Base-by-base conservation (phyloP, 1,139 yeast species). In the Nakaseomyces kungkrabaensis region DNA sequence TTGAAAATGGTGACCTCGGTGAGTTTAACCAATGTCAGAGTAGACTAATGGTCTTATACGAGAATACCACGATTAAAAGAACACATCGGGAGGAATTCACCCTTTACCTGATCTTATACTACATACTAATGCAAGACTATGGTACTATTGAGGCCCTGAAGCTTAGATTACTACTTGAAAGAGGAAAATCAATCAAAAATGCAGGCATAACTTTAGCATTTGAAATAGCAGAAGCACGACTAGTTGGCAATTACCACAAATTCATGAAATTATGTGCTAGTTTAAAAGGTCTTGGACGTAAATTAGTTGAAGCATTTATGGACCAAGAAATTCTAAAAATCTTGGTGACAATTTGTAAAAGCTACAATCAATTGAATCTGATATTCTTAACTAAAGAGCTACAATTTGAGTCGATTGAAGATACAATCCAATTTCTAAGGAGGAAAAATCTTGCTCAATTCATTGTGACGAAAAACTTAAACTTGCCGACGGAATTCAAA, bases 21-120 rank as follows among this genome's bases (percentile, higher is more conserved):
- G 98, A 92, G 63, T 90, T 85, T 67, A 92, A 92, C 67, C 97
- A 92, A 65, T 92, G 98, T 64, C 95, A 86, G 64, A 81, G 95
- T 17, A 89, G 89, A 60, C 69, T 90, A 47, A 80, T 78, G 55
- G 72, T 77, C 42, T 68, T 85, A 27, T 89, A 84, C 62, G 76
- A 73, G 33, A 58, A 61, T 41, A 68, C 71, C 9, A 59, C 49
- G 7, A 59, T 75, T 29, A 63, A 60, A 22, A 73, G 69, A 37
- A 63, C 71, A 47, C 65, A 67, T n/a, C 63, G 70, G 49, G 69
- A 75, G 53, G 97, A 90, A 63, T 87, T 86, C 61, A 68, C 81
- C 48, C 76, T 87, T 45, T 90, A 87, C 65, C 72, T 90, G 48
- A 73, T 88, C n/a, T 70, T 89, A 4, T 90, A 90, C 65, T 77